phyloP scores from a whole-genome alignment of 495 filamentous ascomycete genomes.

The Astrothelium macrocarpum region DNA sequence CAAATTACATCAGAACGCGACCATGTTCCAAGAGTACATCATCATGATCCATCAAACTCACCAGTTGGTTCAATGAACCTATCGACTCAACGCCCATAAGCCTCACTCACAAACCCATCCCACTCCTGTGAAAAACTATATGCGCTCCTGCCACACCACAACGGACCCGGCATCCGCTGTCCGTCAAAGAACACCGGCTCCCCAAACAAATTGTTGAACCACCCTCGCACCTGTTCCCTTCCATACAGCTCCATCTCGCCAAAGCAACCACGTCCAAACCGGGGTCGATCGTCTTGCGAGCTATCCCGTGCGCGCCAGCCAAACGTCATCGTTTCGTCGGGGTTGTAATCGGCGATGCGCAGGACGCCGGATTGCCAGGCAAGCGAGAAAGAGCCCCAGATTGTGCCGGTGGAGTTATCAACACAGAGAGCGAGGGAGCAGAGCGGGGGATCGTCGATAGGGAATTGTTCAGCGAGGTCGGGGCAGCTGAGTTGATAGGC shows the following conservation, averaged over 20 bases:
- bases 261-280: conserved; percentile 14
- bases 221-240: conserved; percentile 7
- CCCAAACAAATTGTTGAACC: conserved; percentile 7
- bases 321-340: conserved; percentile 10
- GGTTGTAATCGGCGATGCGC: conserved; percentile 9
- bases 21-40: not conserved
- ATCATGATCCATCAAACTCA: not conserved
- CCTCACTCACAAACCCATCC: conserved; percentile 17
- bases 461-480: conserved; percentile 8
- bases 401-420: conserved; percentile 10
- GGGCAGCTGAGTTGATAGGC: conserved; percentile 33
- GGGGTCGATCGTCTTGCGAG: conserved; percentile 8
- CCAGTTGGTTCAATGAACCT: not conserved
- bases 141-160: conserved; percentile 6
- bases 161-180: not conserved
- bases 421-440: conserved; percentile 10
- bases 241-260: conserved; percentile 13
- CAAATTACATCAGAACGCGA: not conserved
- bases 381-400: conserved; percentile 16
- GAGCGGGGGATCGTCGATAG: not conserved
- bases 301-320: conserved; percentile 16
- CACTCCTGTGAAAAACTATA: conserved; percentile 15
- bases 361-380: conserved; percentile 9
- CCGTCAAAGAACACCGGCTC: conserved; percentile 13
- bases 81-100: conserved; percentile 14